Base-by-base conservation (phyloP, 179 eudicot species). In the Heliamphora pulchella region DNA sequence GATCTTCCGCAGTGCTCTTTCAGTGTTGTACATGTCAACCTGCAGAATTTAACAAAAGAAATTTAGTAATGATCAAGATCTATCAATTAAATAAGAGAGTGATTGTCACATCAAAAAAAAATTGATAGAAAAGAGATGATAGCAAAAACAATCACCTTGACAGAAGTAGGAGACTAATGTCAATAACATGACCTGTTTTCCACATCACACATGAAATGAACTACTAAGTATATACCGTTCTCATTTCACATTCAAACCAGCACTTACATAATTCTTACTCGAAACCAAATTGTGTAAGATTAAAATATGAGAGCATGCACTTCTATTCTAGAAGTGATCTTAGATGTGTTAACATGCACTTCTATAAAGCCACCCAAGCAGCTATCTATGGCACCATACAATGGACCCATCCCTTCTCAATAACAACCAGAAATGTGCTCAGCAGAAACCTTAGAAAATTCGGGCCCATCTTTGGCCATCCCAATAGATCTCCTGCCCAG, bases 21-120 rank as follows among this genome's bases (percentile, higher is more conserved):
- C 88, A 50, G 89, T 84, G 61, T 88, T 87, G 80, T 88, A 89
- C 20, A 89, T 74, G 80, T 93, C 97, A 79, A 94, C 98, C 97
- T 94, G 83, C 18, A 82, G 61, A 58, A 47, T 17, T 76, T 44
- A n/a, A 61, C 50, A 62, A 0, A 54, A 8, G n/a, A 48, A 61
- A 18, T 64, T 20, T 20, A 7, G 50, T 2, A 3, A 31, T 31
- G 41, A 9, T 22, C 31, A 50, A 48, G 50, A 8, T 54, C 10
- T 17, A 39, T 50, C 61, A 39, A 39, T 15, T 54, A 15, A 41
- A 54, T 17, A 6, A 31, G 50, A 39, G 47, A 15, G 51, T 67
- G 71, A 67, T 14, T 39, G 71, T 67, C 13, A 13, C 18, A 72
- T 1, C 39, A 5, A 22, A 20, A 17, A 70, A 31, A 31, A 0